phyloP scores from a whole-genome alignment of 2,329 filamentous ascomycete species.

The Penicillium sp. region DNA sequence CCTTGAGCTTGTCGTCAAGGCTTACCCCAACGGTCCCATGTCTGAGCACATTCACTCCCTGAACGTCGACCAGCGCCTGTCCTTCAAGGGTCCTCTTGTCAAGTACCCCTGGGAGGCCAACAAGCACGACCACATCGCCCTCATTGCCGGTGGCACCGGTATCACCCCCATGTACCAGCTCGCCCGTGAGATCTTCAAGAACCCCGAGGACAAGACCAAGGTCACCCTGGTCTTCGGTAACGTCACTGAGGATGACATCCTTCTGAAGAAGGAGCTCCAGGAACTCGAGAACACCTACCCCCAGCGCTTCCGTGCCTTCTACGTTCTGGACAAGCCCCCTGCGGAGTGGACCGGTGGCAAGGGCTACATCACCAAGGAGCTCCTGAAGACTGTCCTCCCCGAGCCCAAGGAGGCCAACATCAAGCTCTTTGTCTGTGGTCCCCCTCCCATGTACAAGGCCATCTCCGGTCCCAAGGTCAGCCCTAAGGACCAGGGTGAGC shows the following conservation, averaged over 20 bases:
- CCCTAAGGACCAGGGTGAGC: slow-evolving; percentile 91
- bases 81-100: slow-evolving; percentile 92
- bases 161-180: slow-evolving; percentile 99
- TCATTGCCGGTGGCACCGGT: slow-evolving; percentile 88
- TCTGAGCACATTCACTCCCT: slow-evolving; percentile 83
- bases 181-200: slow-evolving; percentile 86
- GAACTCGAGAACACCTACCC: slow-evolving; percentile 94
- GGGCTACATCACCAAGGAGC: slow-evolving; percentile 84
- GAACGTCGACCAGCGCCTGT: slow-evolving; percentile 76
- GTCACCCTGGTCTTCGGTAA: slow-evolving; percentile 95
- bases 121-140: slow-evolving; percentile 77
- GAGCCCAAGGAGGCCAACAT: slow-evolving; percentile 89
- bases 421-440: slow-evolving; percentile 96
- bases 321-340: slow-evolving; percentile 82
- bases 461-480: slow-evolving; percentile 87
- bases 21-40: slow-evolving; percentile 89
- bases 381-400: slow-evolving; percentile 91
- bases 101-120: slow-evolving; percentile 90
- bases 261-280: slow-evolving; percentile 81
- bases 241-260: slow-evolving; percentile 83
- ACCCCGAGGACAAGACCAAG: slow-evolving; percentile 95
- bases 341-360: slow-evolving; percentile 74
- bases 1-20: slow-evolving; percentile 88
- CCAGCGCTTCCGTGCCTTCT: slow-evolving; percentile 92
- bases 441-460: slow-evolving; percentile 89